Percentiles rank a stretch among this genome's conserved stretches.
These are phyloP conservation scores for Apiospora rasikravindrae DNA, from an alignment of 2,329 filamentous ascomycete species.

Conservation along the genomic window DNA sequence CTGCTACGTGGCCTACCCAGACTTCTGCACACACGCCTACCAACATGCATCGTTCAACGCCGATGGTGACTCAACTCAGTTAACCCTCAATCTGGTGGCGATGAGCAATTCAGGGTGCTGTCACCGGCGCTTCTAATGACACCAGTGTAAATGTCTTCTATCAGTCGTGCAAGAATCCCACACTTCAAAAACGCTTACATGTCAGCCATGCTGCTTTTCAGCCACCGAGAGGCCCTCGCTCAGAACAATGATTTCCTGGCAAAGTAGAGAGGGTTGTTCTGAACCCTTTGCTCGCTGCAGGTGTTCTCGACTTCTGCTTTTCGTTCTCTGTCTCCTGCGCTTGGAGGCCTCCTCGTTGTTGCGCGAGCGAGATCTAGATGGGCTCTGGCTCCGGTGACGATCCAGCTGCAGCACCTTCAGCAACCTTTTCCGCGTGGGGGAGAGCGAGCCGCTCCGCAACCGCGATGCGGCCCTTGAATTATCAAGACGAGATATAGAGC, in stretches of 20 bases:
- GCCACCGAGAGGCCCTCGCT: constrained; percentile 23
- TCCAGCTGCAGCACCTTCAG: constrained; percentile 47
- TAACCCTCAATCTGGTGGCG: neutral
- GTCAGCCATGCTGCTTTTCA: constrained; percentile 27
- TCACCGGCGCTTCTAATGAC: neutral
- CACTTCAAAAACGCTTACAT: neutral
- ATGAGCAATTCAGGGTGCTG: neutral
- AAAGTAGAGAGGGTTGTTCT: constrained; percentile 29
- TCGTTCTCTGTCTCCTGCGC: constrained; percentile 44
- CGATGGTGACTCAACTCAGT: neutral
- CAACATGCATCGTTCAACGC: neutral
- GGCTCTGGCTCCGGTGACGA: constrained; percentile 50
- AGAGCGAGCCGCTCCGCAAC: constrained; percentile 37
- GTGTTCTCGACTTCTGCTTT: constrained; percentile 41
- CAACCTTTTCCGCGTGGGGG: constrained; percentile 48
- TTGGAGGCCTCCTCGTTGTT: constrained; percentile 33
- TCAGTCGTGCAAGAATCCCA: neutral
- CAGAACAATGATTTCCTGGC: constrained; percentile 33
- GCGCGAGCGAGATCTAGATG: constrained; percentile 43
- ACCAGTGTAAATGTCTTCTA: neutral
- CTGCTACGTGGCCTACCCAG: neutral
- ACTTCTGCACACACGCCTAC: neutral
- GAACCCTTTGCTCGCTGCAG: constrained; percentile 27
- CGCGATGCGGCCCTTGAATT: constrained; percentile 35
- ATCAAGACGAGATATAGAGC: constrained; percentile 42